Evolutionary conservation across 805 yeast species (phyloP), one percentile per base, ranked within the genome.

Genomic region (Clavispora fructus): DNA sequence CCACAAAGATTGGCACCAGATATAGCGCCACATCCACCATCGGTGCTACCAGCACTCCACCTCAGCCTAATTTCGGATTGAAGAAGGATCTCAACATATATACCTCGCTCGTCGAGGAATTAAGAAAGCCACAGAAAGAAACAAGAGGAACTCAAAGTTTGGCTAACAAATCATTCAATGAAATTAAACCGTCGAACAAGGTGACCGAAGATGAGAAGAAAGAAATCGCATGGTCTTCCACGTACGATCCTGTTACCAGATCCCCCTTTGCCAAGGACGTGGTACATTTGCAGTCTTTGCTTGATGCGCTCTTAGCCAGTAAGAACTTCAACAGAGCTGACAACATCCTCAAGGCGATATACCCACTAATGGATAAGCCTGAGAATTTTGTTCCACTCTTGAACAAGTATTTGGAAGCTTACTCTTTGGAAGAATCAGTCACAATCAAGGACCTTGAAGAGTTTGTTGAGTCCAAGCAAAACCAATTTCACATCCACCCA

Each of bases 301-400:
- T 88, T 35, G 96, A 89, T 55, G 92, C 94, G 0, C 83, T 91
- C 53, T 59, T 89, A 29, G 78, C 80, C 39, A 77, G 85, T 30
- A 75, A 75, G 44, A 85, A 86, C 58, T 78, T 75, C 54, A 77
- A 74, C 19, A 73, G 96, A 57, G 95, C 96, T 0, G 81, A 79
- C 52, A 68, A 82, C 23, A 80, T 88, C 17, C 64, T 89, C 35
- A 70, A 73, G 44, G 82, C 90, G 3, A 69, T 88, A 40, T 74
- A 81, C 42, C 78, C 79, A 17, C 62, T 80, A 17, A 62, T 50
- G 62, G 69, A 54, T 48, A 63, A 51, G 43, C 46, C 62, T 27
- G 67, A 74, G 3, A 77, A 78, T 26, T 79, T 86, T 51, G 71
- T 81, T 23, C 80, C 82, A 53, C 86, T 87, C 32, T 72, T 85